phyloP scores from a whole-genome alignment of 2,329 filamentous ascomycete species.

The Curvularia hawaiiensis region DNA sequence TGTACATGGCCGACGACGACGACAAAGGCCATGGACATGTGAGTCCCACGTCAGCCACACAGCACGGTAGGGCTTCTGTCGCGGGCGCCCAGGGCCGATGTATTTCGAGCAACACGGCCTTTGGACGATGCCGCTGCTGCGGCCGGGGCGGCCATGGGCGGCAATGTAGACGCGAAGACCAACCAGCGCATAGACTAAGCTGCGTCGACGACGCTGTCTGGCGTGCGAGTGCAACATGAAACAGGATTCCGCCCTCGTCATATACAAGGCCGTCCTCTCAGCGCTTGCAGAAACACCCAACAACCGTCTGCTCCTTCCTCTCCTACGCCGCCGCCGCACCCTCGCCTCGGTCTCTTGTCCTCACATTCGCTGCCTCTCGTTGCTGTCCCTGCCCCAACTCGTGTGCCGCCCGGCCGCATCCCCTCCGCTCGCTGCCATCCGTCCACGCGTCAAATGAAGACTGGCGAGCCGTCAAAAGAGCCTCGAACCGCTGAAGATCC shows the following conservation, averaged over 20 bases:
- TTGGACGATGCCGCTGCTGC: not conserved
- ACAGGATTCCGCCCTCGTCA: constrained; percentile 33
- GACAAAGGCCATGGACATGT: not conserved
- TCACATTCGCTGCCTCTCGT: constrained; percentile 11
- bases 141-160: constrained; percentile 12
- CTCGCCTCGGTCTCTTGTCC: not conserved
- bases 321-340: not conserved
- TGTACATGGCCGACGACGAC: not conserved
- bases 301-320: constrained; percentile 14
- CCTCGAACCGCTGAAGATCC: constrained; percentile 19
- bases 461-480: constrained; percentile 13
- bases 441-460: constrained; percentile 14
- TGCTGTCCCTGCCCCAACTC: not conserved
- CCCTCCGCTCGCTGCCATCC: constrained; percentile 2
- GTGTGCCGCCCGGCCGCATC: constrained; percentile 9
- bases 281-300: constrained; percentile 34
- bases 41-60: constrained; percentile 38
- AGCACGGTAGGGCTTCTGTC: constrained; percentile 15
- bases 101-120: not conserved
- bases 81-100: constrained; percentile 31
- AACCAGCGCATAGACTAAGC: constrained; percentile 21
- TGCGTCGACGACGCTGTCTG: constrained; percentile 27
- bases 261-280: constrained; percentile 31
- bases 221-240: constrained; percentile 38
- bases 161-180: constrained; percentile 20